Evolutionary conservation across 192 early-diverging fungal genomes (phyloP), one percentile per base, ranked within the genome.

Genomic region (Coemansia sp.): DNA sequence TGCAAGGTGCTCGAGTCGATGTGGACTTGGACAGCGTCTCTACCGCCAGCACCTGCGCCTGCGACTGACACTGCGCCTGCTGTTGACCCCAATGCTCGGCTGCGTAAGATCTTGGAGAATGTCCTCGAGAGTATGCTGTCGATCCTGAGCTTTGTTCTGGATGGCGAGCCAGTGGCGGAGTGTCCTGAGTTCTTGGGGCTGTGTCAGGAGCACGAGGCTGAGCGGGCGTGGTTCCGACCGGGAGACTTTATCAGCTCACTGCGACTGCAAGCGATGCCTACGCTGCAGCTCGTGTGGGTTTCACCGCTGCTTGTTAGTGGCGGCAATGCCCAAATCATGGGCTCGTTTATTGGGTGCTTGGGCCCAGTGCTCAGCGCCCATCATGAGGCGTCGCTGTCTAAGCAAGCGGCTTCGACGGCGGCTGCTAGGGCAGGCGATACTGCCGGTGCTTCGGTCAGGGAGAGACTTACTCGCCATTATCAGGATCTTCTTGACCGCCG

Each of bases 291-390:
- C 8, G 74, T 95, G 23, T 93, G 92, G 89, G 49, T 83, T 38
- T 90, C 88, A 55, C 73, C 86, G 28, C 73, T 87, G 49, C 66
- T 94, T 23, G 63, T 86, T 11, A 74, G 75, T 19, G 87, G 84
- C 28, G 86, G 87, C 1, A 80, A 73, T 38, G 71, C 71, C 62
- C 68, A 61, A 38, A 39, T 91, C 23, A 75, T 92, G 53, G 87
- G 85, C 63, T 73, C 83, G 30, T 73, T 94, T 44, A 73, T 93
- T 14, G 85, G 79, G 17, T 86, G 87, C 30, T 64, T 94, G 7
- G 85, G 83, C 2, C 88, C 91, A 17, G 80, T 96, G 21, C 62
- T 96, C 39, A 91, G 88, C 66, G 90, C 84, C 1, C 89, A 91
- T 40, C 92, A 92, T 1, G 95, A 96, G 59, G 19, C 66, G 13